phyloP scores from a whole-genome alignment of 108 stramenopile genomes.

The Pseudonitzschia delicatissima region DNA sequence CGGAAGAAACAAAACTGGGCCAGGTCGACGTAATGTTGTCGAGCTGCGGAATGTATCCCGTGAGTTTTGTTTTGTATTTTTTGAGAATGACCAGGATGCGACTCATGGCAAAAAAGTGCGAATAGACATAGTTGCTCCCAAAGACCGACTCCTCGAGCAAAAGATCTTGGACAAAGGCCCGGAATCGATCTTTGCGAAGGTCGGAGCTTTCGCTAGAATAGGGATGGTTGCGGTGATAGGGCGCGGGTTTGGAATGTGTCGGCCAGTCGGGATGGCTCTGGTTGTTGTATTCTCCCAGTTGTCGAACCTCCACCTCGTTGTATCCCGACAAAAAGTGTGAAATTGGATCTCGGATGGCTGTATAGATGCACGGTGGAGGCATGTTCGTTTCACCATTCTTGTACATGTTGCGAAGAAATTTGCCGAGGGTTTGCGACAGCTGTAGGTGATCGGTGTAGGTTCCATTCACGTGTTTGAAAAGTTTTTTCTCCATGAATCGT shows the following conservation, averaged over 20 bases:
- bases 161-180: slow-evolving; percentile 27
- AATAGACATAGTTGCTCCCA: neutral
- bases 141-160: slow-evolving; percentile 3
- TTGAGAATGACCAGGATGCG: slow-evolving; percentile 1
- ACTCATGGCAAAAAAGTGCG: slow-evolving; percentile 20
- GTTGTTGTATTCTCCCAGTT: neutral
- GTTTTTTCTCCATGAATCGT: slow-evolving; percentile 4
- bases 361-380: slow-evolving; percentile 9
- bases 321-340: slow-evolving; percentile 37
- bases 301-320: slow-evolving; percentile 35
- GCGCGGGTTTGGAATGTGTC: neutral
- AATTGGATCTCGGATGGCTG: slow-evolving; percentile 39
- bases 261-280: neutral
- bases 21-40: slow-evolving; percentile 17
- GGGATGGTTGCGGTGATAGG: neutral
- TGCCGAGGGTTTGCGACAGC: neutral
- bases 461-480: neutral
- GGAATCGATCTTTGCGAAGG: slow-evolving; percentile 18
- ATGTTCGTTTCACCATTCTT: neutral
- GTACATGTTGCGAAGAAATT: neutral
- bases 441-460: neutral
- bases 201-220: neutral
- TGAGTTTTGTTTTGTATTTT: neutral
- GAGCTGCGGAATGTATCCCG: slow-evolving; percentile 25
- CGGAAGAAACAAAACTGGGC: slow-evolving; percentile 21